Base-by-base conservation (phyloP, 192 early-diverging fungal species). In the Backusella westeae region DNA sequence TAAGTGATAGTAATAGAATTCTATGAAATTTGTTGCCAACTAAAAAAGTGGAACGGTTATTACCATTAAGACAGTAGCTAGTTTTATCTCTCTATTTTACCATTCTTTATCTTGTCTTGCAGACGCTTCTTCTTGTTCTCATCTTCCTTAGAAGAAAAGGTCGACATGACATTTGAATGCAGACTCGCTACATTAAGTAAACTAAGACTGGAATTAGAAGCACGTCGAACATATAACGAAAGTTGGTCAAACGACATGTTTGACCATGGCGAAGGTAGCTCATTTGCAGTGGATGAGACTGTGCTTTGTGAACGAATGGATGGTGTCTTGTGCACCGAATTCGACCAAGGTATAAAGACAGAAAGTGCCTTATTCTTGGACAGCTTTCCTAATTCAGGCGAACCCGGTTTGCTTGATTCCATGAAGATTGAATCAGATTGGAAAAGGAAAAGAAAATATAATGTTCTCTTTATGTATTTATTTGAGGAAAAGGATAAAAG, bases 211-310 rank as follows among this genome's bases (percentile, higher is more conserved):
- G 79, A 75, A 42, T 46, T 39, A 21, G 80, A 81, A n/a, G 80
- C 74, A 34, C 72, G 69, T 63, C 75, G 69, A 34, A 70, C 68
- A 73, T 77, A 81, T 19, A 65, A 26, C 19, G 75, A 68, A 17
- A 81, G 35, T 39, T 81, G 80, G 15, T 81, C 80, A 34, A 81
- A 77, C 3, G 80, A 75, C n/a, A 79, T 21, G 19, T 36, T 73
- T n/a, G 78, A 73, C 67, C 72, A 78, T 35, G 68, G 67, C 38
- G 74, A 75, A 34, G 74, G 63, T 14, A 42, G 44, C 1, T 49
- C 39, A 49, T 44, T 38, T 39, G 34, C 26, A 29, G 41, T 49
- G 4, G 70, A 71, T 44, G 70, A 71, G 29, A 26, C 39, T 23
- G 56, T 63, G 12, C 56, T 63, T 8, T 71, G 35, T 26, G 70